Conservation (phyloP, 441 rosid genomes). For the Aleurites moluccanus region DNA sequence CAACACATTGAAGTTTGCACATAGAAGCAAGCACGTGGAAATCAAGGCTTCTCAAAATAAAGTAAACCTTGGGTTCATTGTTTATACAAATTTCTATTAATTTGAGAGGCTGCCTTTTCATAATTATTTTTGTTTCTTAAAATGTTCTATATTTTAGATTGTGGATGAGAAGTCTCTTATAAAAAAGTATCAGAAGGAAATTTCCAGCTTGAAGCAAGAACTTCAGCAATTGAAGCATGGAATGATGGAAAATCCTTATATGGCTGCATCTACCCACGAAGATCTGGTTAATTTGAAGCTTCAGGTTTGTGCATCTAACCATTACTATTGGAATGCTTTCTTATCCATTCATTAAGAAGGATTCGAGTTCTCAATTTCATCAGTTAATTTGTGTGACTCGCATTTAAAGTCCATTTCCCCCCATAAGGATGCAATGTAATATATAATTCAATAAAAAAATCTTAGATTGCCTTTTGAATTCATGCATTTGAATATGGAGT, state of each 20-base stretch:
- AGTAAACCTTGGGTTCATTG: slow-evolving; percentile 44
- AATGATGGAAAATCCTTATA: slow-evolving; percentile 45
- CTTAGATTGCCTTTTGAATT: not conserved
- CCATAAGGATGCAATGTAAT: not conserved
- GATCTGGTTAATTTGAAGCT: slow-evolving; percentile 80
- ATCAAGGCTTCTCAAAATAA: slow-evolving; percentile 82
- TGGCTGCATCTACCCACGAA: slow-evolving; percentile 60
- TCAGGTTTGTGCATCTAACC: slow-evolving; percentile 57
- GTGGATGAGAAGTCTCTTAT: slow-evolving; percentile 96
- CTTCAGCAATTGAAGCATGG: slow-evolving; percentile 75
- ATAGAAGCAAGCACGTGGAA: slow-evolving; percentile 84
- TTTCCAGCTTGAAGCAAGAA: slow-evolving; percentile 73
- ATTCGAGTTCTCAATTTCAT: not conserved
- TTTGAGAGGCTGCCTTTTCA: slow-evolving; percentile 21
- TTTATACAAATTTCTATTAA: slow-evolving; percentile 15
- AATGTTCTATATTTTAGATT: slow-evolving; percentile 42
- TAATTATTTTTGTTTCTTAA: slow-evolving; percentile 11
- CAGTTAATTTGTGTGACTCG: not conserved
- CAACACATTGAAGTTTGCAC: slow-evolving; percentile 92
- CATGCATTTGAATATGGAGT: too few species aligned
- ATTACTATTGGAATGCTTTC: slow-evolving; percentile 15
- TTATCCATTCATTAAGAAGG: not conserved
- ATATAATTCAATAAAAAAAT: not conserved
- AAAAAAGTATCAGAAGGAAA: slow-evolving; percentile 91
- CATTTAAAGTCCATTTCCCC: not conserved